phyloP scores from a whole-genome alignment of 2,329 filamentous ascomycete genomes.

The Aulographum hederae region DNA sequence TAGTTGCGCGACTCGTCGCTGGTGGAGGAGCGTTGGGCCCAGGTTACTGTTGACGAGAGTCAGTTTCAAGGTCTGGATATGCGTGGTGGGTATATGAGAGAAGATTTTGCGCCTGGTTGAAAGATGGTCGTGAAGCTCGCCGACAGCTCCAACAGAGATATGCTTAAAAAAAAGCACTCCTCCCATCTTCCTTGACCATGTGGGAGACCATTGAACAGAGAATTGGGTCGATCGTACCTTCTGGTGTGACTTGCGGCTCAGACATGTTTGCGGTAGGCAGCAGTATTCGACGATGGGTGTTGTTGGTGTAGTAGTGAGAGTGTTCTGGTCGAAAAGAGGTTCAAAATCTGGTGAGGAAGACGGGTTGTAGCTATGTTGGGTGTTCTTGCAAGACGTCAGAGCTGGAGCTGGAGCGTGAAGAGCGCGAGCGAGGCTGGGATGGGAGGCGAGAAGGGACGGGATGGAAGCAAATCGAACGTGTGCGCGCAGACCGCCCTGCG shows the following conservation, averaged over 20 bases:
- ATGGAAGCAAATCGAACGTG: neutral
- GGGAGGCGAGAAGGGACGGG: neutral
- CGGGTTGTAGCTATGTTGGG: too few relatives aligned
- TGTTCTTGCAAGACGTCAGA: too few relatives aligned
- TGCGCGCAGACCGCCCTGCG: too few relatives aligned
- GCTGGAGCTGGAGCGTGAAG: neutral
- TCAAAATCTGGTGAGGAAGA: too few relatives aligned
- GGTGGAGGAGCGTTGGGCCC: conserved; percentile 86
- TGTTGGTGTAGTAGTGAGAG: too few relatives aligned
- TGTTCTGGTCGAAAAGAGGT: too few relatives aligned
- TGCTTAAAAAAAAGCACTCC: neutral
- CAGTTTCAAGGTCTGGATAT: neutral
- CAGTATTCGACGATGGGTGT: too few relatives aligned
- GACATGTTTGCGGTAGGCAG: conserved; percentile 6
- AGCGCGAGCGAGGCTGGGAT: neutral
- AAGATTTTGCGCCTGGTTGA: neutral
- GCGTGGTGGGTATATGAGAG: neutral
- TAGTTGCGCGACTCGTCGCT: conserved; percentile 76
- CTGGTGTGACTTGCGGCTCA: conserved; percentile 13
- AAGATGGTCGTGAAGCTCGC: conserved; percentile 1
- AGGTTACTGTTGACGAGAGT: conserved; percentile 49
- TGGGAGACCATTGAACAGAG: neutral
- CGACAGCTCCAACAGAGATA: neutral
- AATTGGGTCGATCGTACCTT: conserved; percentile 15
- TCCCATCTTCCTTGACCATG: neutral